Base-by-base conservation (phyloP, 1,284 basidiomycete species). In the Austroboletus novae-zelandiae region DNA sequence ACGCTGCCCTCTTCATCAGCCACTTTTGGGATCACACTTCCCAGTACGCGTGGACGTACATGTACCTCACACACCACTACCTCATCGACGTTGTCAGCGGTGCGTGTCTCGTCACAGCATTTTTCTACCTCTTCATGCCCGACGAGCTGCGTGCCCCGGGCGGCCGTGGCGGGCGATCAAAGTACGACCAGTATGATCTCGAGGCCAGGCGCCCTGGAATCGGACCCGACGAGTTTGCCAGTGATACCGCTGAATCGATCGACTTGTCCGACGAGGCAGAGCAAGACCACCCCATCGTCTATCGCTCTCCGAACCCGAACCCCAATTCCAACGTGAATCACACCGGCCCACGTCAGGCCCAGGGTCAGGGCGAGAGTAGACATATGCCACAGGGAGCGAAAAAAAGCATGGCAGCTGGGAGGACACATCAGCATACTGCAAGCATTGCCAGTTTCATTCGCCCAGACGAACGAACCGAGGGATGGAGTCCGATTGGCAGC, bases 31-130 rank as follows among this genome's bases (percentile, higher is more conserved):
- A 93, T 0, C 74, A 78, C 57, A 78, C 78, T 17, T 77, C 80
- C 14, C 72, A 72, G 48, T 81, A 81, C 56, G 86, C 89, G 53
- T 98, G 94, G 93, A 74, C 71, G 0, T 98, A 99, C 70, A 99
- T 99, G 96, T 97, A 97, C 75, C 84, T 96, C 60, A 93, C 91
- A 6, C 94, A 97, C 68, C 94, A 98, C 74, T 98, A 98, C 76
- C 85, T 98, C 60, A 93, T 99, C 71, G 97, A 99, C 65, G 87
- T 98, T 59, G 91, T 95, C 34, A 91, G 87, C 4, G 96, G 96
- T 8, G 92, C 91, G 0, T 97, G 94, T 66, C 79, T 99, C 51
- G 88, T 94, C 18, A 88, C 89, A 14, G 79, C 83, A 13, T 86
- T 81, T 64, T 99, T 98, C 77, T 98, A 96, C 73, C 69, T 91